phyloP scores from a whole-genome alignment of 139 green algal genomes.

The Haematococcus lacustris region DNA sequence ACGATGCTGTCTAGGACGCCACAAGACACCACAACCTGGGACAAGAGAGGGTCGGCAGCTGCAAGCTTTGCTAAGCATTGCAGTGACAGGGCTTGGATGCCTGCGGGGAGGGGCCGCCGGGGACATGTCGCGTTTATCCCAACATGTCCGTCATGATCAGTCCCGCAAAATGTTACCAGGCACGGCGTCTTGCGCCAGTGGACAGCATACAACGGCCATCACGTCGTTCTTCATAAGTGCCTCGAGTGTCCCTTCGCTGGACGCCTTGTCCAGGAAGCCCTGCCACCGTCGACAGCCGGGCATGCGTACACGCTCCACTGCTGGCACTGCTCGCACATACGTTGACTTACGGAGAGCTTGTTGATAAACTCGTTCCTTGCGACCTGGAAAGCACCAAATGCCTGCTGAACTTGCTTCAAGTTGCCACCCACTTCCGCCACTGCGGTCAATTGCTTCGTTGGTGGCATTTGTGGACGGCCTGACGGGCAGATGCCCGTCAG shows the following conservation, averaged over 20 bases:
- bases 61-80: conserved; percentile 25
- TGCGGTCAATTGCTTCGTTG: too few species aligned
- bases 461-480: too few species aligned
- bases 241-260: conserved; percentile 25
- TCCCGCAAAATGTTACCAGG: too few species aligned
- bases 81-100: conserved; percentile 28
- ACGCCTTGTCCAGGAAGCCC: conserved; percentile 24
- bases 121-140: too few species aligned
- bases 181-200: conserved; percentile 29
- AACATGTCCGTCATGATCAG: too few species aligned
- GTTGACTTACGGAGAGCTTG: conserved; percentile 13
- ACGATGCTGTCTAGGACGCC: conserved; percentile 32
- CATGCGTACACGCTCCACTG: too few species aligned
- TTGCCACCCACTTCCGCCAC: conserved; percentile 4
- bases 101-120: too few species aligned
- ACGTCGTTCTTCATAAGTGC: conserved; percentile 40
- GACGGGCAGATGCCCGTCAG: too few species aligned
- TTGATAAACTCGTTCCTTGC: conserved; percentile 32
- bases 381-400: conserved; percentile 30
- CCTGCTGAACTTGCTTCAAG: conserved; percentile 37
- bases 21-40: conserved; percentile 37
- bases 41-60: conserved; percentile 25
- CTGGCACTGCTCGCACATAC: too few species aligned
- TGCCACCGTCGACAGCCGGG: too few species aligned
- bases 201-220: conserved; percentile 35